Conservation (phyloP, 1,284 basidiomycete genomes). For the Cryptococcus wingfieldii region DNA sequence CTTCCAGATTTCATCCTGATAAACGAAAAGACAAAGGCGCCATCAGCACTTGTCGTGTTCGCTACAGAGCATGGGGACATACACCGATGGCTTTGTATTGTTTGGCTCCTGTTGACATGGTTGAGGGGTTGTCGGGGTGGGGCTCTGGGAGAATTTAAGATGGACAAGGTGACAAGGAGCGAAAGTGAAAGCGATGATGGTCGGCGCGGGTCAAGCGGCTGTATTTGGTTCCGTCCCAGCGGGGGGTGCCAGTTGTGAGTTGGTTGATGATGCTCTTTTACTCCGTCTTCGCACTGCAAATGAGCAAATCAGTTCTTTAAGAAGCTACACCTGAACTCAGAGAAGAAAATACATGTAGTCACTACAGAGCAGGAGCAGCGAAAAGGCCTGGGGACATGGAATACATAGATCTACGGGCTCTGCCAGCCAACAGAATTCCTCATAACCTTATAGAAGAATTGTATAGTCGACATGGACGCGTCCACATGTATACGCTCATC, state of each 20-base stretch:
- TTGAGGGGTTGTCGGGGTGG: not conserved
- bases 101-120: slow-evolving; percentile 30
- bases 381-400: not conserved
- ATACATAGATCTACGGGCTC: not conserved
- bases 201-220: not conserved
- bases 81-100: slow-evolving; percentile 49
- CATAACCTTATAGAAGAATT: slow-evolving; percentile 21
- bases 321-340: too few relatives aligned
- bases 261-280: too few relatives aligned
- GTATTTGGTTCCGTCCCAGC: too few relatives aligned
- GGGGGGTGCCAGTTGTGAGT: too few relatives aligned
- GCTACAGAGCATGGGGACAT: slow-evolving; percentile 5
- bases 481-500: slow-evolving; percentile 23
- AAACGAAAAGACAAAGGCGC: not conserved
- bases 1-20: slow-evolving; percentile 82
- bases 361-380: too few relatives aligned
- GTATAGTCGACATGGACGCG: slow-evolving; percentile 20
- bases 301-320: too few relatives aligned
- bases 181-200: not conserved
- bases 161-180: not conserved
- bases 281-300: not conserved
- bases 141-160: not conserved
- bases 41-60: not conserved
- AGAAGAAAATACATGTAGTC: too few relatives aligned
- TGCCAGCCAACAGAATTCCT: slow-evolving; percentile 16